Conservation (phyloP, 2,329 filamentous ascomycete species). For the Nigrospora oryzae region DNA sequence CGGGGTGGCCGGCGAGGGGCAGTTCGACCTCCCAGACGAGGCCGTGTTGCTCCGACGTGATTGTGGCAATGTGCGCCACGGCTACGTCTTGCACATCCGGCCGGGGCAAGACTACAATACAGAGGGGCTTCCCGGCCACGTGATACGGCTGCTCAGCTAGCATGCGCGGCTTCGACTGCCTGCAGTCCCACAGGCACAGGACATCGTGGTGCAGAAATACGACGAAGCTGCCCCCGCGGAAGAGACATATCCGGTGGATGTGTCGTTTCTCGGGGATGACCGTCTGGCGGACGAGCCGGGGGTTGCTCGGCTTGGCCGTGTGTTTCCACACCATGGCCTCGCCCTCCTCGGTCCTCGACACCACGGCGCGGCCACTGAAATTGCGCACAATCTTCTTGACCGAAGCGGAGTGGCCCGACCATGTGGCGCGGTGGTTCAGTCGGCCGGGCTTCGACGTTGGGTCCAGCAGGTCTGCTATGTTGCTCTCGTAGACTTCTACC, state of each 20-base stretch:
- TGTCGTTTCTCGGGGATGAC: constrained; percentile 58
- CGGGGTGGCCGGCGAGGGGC: constrained; percentile 32
- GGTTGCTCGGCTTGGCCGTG: constrained; percentile 36
- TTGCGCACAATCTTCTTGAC: constrained; percentile 84
- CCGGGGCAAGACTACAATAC: constrained; percentile 66
- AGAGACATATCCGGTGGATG: constrained; percentile 71
- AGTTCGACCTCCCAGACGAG: constrained; percentile 72
- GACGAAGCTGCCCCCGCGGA: constrained; percentile 70
- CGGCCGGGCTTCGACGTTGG: constrained; percentile 53
- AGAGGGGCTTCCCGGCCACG: constrained; percentile 64
- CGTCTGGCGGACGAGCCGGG: constrained; percentile 57
- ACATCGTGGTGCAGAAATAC: constrained; percentile 67
- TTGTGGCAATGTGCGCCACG: constrained; percentile 67
- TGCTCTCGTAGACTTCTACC: constrained; percentile 73
- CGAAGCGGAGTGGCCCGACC: constrained; percentile 76
- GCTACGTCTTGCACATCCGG: constrained; percentile 46
- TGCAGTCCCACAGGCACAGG: constrained; percentile 74
- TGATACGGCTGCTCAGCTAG: constrained; percentile 52
- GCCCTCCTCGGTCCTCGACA: constrained; percentile 71
- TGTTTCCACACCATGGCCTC: constrained; percentile 83
- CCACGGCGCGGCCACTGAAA: constrained; percentile 68
- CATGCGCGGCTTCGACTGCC: constrained; percentile 46
- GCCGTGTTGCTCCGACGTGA: constrained; percentile 70
- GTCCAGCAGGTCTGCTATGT: constrained; percentile 74
- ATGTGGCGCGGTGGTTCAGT: constrained; percentile 55